These are phyloP conservation scores for Aureobasidium musti DNA, from an alignment of 2,329 filamentous ascomycete genomes.

Conservation along the genomic window DNA sequence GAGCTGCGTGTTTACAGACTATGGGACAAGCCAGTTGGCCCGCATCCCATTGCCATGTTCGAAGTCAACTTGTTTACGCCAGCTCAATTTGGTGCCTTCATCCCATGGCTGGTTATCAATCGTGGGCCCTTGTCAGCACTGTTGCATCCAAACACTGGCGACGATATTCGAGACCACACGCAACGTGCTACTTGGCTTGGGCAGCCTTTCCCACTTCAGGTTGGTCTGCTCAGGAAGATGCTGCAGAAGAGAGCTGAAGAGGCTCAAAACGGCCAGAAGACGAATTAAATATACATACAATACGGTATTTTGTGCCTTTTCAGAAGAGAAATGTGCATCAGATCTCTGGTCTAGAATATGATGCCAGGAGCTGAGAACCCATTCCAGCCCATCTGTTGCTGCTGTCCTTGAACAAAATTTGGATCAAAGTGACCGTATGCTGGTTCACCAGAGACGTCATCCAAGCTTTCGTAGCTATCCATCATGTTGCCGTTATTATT, in stretches of 20 bases:
- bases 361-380: constrained; percentile 35
- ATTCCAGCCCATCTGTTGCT: constrained; percentile 35
- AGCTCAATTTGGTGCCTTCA: constrained; percentile 81
- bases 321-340: background rate
- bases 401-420: constrained; percentile 36
- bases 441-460: constrained; percentile 38
- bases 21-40: constrained; percentile 76
- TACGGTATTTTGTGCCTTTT: background rate
- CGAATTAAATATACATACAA: background rate
- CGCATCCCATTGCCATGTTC: constrained; percentile 85
- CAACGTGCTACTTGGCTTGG: constrained; percentile 75
- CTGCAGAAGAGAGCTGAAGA: constrained; percentile 22
- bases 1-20: constrained; percentile 80
- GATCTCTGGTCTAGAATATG: constrained; percentile 33
- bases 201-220: constrained; percentile 63
- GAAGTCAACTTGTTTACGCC: constrained; percentile 88
- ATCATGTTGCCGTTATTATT: constrained; percentile 38
- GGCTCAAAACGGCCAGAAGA: background rate
- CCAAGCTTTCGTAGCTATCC: constrained; percentile 37
- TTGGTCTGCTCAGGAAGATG: constrained; percentile 51
- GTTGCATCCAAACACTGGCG: constrained; percentile 79
- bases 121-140: constrained; percentile 77
- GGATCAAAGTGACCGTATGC: constrained; percentile 37
- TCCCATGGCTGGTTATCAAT: constrained; percentile 81
- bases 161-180: constrained; percentile 63